Percentiles rank a stretch among this genome's conserved stretches.
These are phyloP conservation scores for Geotrichum macrosporum DNA, from an alignment of 1,139 yeast genomes.

Conservation along the genomic window DNA sequence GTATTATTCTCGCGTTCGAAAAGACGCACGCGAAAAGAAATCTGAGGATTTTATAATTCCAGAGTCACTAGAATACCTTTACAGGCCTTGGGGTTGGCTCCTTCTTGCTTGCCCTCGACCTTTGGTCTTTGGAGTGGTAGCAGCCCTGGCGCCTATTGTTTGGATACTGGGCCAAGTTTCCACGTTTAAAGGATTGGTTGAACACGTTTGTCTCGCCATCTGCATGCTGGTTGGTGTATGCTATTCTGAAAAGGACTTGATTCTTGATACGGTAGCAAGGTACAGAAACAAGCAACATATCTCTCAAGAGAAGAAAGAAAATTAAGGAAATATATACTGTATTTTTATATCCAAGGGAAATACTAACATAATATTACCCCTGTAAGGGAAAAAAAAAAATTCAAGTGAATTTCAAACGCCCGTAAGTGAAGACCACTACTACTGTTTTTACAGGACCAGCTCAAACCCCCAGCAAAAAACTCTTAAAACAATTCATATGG, in stretches of 20 bases:
- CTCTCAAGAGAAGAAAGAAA: conserved; percentile 9
- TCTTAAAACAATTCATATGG: too few relatives aligned
- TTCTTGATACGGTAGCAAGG: conserved; percentile 10
- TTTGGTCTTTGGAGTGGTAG: conserved; percentile 12
- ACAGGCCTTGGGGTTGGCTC: conserved; percentile 19
- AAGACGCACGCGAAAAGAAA: neutral
- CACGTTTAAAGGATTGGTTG: conserved; percentile 10
- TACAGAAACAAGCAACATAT: conserved; percentile 2
- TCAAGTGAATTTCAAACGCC: too few relatives aligned
- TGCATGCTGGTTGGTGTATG: conserved; percentile 8
- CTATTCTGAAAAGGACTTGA: conserved; percentile 15
- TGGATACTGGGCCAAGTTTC: conserved; percentile 15
- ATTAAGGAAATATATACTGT: too few relatives aligned
- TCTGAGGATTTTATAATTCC: neutral
- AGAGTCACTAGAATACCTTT: neutral
- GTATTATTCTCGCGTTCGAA: conserved; percentile 25
- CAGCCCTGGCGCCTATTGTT: conserved; percentile 14
- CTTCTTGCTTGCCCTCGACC: conserved; percentile 14
- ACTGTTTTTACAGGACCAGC: too few relatives aligned
- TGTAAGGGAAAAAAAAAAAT: too few relatives aligned
- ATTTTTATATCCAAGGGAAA: too few relatives aligned
- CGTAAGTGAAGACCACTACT: too few relatives aligned
- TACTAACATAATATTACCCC: too few relatives aligned
- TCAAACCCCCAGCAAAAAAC: too few relatives aligned
- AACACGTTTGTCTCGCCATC: conserved; percentile 14